Conservation (phyloP, 306 rosid species). For the Dryas alaskensis region DNA sequence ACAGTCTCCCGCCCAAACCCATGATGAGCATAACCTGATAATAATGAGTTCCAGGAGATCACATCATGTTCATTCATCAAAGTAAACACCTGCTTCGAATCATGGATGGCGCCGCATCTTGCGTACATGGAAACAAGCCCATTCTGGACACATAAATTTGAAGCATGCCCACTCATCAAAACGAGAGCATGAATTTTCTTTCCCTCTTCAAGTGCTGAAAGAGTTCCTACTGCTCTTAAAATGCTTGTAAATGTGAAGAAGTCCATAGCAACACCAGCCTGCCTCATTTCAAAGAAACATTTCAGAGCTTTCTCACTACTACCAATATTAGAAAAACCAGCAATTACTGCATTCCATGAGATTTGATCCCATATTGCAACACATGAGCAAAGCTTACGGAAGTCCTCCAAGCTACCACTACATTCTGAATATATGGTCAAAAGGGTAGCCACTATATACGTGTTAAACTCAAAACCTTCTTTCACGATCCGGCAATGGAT, state of each 20-base stretch:
- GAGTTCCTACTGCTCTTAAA: slow-evolving; percentile 24
- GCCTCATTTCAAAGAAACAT: slow-evolving; percentile 36
- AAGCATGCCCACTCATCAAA: slow-evolving; percentile 34
- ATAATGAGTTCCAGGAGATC: slow-evolving; percentile 43
- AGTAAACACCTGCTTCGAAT: slow-evolving; percentile 31
- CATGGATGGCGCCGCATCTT: slow-evolving; percentile 40
- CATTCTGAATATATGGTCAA: slow-evolving; percentile 38
- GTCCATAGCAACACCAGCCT: slow-evolving; percentile 22
- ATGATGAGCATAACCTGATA: slow-evolving; percentile 40
- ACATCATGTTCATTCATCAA: slow-evolving; percentile 35
- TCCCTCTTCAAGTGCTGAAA: slow-evolving; percentile 41
- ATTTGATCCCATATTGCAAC: slow-evolving; percentile 29
- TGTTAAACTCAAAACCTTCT: slow-evolving; percentile 38
- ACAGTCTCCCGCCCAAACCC: slow-evolving; percentile 42
- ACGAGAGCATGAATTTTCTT: slow-evolving; percentile 45
- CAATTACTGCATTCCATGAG: slow-evolving; percentile 50
- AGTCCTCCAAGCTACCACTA: slow-evolving; percentile 40
- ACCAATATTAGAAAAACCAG: slow-evolving; percentile 47
- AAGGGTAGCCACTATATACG: slow-evolving; percentile 32
- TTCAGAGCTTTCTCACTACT: slow-evolving; percentile 34
- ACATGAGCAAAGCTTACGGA: slow-evolving; percentile 31
- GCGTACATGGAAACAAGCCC: slow-evolving; percentile 58
- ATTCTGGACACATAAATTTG: slow-evolving; percentile 37
- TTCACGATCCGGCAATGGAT: slow-evolving; percentile 39
- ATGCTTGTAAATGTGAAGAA: slow-evolving; percentile 38